A percentile compares a stretch with the other conserved stretches of the same genome.
These are phyloP conservation scores for Juglanconis sp. DNA, from an alignment of 2,329 filamentous ascomycete species.

Conservation along the genomic window DNA sequence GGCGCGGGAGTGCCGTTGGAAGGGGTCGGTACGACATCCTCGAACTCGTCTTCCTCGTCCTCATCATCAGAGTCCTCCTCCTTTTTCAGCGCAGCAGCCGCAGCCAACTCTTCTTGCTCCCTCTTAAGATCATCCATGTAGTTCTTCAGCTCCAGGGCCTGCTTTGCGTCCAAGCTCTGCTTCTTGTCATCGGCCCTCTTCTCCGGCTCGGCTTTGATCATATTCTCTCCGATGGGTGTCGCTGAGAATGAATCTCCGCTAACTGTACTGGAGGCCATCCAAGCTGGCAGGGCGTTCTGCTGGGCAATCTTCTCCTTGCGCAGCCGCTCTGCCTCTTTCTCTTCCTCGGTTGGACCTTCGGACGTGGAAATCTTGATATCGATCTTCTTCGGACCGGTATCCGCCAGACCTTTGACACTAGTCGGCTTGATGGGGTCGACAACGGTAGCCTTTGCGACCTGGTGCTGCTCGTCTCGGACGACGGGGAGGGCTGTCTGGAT, in stretches of 20 bases:
- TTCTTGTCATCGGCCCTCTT: conserved; percentile 41
- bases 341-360: conserved; percentile 63
- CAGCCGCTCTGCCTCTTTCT: conserved; percentile 62
- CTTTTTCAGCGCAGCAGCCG: conserved; percentile 45
- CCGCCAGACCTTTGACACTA: conserved; percentile 66
- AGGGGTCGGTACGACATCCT: conserved; percentile 44
- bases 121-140: conserved; percentile 65
- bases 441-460: conserved; percentile 57
- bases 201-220: conserved; percentile 41
- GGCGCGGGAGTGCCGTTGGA: conserved; percentile 25
- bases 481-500: conserved; percentile 62
- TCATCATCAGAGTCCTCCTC: conserved; percentile 40
- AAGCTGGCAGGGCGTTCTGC: conserved; percentile 68
- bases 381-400: conserved; percentile 66
- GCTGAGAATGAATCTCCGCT: conserved; percentile 57
- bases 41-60: conserved; percentile 45
- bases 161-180: conserved; percentile 41
- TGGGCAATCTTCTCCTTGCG: conserved; percentile 62
- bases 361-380: conserved; percentile 66
- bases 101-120: conserved; percentile 29
- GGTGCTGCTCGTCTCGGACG: conserved; percentile 63
- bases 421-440: conserved; percentile 59
- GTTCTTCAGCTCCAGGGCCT: conserved; percentile 59
- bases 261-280: conserved; percentile 70
- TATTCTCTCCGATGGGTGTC: conserved; percentile 29